Conservation (phyloP, 192 early-diverging fungal genomes). For the Gorgonomyces haynaldii region DNA sequence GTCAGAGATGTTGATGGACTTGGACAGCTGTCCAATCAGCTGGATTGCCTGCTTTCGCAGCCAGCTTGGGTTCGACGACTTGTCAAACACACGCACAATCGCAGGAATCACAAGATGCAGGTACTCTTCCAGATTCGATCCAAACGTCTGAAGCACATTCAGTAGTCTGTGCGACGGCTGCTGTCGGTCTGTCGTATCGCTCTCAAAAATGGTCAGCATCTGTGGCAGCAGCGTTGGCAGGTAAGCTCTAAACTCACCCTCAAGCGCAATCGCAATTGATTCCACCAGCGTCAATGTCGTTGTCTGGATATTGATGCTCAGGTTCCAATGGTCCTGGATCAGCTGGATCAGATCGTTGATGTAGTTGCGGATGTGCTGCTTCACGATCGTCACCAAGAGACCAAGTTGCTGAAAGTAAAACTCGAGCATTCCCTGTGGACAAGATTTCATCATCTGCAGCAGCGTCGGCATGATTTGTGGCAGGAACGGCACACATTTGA, state of each 20-base stretch:
- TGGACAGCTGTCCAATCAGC: slow-evolving; percentile 61
- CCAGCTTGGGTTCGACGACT: slow-evolving; percentile 42
- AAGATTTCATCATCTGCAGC: slow-evolving; percentile 71
- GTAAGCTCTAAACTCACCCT: slow-evolving; percentile 80
- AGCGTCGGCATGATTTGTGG: slow-evolving; percentile 88
- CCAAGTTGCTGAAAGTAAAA: slow-evolving; percentile 87
- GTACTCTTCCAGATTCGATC: slow-evolving; percentile 82
- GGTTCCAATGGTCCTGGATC: slow-evolving; percentile 65
- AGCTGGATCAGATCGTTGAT: slow-evolving; percentile 68
- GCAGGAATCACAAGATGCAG: slow-evolving; percentile 81
- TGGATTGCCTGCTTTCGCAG: slow-evolving; percentile 55
- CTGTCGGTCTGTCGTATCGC: slow-evolving; percentile 57
- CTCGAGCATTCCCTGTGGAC: slow-evolving; percentile 65
- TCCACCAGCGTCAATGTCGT: slow-evolving; percentile 79
- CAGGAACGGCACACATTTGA: slow-evolving; percentile 82
- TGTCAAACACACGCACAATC: slow-evolving; percentile 70
- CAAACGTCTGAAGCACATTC: slow-evolving; percentile 70
- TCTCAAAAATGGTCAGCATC: slow-evolving; percentile 75
- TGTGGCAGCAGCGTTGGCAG: slow-evolving; percentile 69
- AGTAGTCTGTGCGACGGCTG: slow-evolving; percentile 54
- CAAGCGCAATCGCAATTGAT: slow-evolving; percentile 68
- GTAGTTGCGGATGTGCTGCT: slow-evolving; percentile 81
- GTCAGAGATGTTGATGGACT: slow-evolving; percentile 68
- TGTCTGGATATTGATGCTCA: slow-evolving; percentile 58
- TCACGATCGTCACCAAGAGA: slow-evolving; percentile 67